Evolutionary conservation across 2,329 filamentous ascomycete genomes (phyloP).

Genomic region (Colletotrichum sojae): DNA sequence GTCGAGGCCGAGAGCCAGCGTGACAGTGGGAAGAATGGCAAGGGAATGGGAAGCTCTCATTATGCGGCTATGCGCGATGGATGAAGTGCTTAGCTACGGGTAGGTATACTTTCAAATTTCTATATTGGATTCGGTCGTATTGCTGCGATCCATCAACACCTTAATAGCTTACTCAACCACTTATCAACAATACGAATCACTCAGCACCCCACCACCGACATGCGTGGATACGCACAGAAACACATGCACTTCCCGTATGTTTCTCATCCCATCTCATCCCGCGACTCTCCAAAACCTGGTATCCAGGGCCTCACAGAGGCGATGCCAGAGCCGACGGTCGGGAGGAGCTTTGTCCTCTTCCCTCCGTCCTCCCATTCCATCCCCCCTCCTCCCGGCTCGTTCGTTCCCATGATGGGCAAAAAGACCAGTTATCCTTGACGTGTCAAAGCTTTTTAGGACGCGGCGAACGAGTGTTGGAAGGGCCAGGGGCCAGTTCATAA

Average conservation of each 20-base stretch:
- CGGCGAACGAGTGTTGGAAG: slow-evolving; percentile 25
- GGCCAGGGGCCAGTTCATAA: slow-evolving; percentile 24
- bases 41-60: neutral
- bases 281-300: slow-evolving; percentile 1
- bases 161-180: too few relatives aligned
- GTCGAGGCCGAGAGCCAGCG: neutral
- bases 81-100: too few relatives aligned
- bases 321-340: neutral
- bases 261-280: slow-evolving; percentile 22
- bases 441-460: slow-evolving; percentile 14
- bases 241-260: neutral
- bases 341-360: slow-evolving; percentile 16
- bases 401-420: slow-evolving; percentile 13
- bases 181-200: slow-evolving; percentile 1
- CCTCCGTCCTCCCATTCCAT: neutral
- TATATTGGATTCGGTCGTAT: too few relatives aligned
- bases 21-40: neutral
- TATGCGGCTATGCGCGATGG: slow-evolving; percentile 2
- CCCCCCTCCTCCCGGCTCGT: neutral
- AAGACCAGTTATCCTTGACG: slow-evolving; percentile 33
- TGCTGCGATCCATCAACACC: too few relatives aligned
- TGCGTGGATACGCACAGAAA: neutral
- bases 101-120: too few relatives aligned
- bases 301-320: neutral
- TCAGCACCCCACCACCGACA: neutral